Evolutionary conservation across 768 basidiomycete genomes (phyloP).

Genomic region (Boletus bicolor): DNA sequence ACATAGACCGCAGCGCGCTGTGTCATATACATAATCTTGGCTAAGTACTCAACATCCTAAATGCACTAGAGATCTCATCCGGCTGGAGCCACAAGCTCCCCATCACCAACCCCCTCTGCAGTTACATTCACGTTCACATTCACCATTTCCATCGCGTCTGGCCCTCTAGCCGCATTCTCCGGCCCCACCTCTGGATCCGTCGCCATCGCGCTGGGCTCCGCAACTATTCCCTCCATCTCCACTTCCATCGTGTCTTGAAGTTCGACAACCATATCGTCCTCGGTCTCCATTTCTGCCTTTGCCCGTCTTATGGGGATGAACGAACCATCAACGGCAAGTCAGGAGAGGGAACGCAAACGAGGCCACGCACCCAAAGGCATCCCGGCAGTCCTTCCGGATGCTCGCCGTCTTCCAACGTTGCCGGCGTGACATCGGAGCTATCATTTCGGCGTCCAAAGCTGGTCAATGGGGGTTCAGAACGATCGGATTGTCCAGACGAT

Average conservation of each 20-base stretch:
- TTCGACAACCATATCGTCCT: conserved; percentile 18
- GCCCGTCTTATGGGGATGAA: conserved; percentile 35
- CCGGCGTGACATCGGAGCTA: conserved; percentile 46
- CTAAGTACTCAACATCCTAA: not conserved
- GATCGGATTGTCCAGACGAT: not conserved
- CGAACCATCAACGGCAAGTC: not conserved
- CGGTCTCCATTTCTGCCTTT: conserved; percentile 46
- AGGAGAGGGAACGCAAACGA: not conserved
- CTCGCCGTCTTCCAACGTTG: conserved; percentile 60
- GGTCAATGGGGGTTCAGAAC: not conserved
- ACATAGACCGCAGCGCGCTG: not conserved
- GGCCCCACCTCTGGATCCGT: not conserved
- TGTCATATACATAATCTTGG: not conserved
- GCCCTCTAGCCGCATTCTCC: not conserved
- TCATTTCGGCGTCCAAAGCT: conserved; percentile 67
- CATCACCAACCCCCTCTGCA: not conserved
- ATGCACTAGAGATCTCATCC: conserved; percentile 12
- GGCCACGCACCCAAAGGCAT: conserved; percentile 57
- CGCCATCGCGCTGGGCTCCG: not conserved
- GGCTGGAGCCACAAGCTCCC: conserved; percentile 1
- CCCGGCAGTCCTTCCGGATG: conserved; percentile 53
- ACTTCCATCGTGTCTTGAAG: not conserved
- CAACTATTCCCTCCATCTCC: conserved; percentile 9
- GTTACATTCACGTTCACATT: not conserved
- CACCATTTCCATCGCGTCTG: not conserved